Evolutionary conservation across 2,329 filamentous ascomycete genomes (phyloP).

Genomic region (Alternaria longipes): DNA sequence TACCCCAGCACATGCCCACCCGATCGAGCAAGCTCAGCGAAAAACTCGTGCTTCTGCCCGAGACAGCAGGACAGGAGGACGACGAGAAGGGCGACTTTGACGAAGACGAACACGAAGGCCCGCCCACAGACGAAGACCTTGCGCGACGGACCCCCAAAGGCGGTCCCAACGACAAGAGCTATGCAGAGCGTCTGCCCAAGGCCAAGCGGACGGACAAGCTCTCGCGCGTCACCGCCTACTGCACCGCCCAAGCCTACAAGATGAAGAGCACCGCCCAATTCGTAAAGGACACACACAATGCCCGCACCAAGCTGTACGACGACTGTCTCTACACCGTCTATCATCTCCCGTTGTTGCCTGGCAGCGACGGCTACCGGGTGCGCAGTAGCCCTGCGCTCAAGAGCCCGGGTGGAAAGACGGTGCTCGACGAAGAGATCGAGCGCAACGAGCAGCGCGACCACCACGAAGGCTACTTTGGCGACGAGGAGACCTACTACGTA

Average conservation of each 20-base stretch:
- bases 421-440: slow-evolving; percentile 95
- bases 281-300: slow-evolving; percentile 84
- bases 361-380: slow-evolving; percentile 85
- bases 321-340: slow-evolving; percentile 97
- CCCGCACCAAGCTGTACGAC: slow-evolving; percentile 95
- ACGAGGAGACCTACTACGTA: slow-evolving; percentile 67
- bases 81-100: slow-evolving; percentile 63
- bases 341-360: slow-evolving; percentile 86
- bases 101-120: slow-evolving; percentile 65
- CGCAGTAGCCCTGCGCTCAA: slow-evolving; percentile 91
- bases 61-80: slow-evolving; percentile 70
- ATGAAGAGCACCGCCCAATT: slow-evolving; percentile 89
- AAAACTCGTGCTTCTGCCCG: slow-evolving; percentile 93
- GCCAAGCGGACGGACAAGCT: slow-evolving; percentile 85
- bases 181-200: slow-evolving; percentile 92
- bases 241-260: slow-evolving; percentile 93
- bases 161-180: slow-evolving; percentile 79
- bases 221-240: slow-evolving; percentile 92
- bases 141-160: slow-evolving; percentile 70
- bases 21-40: slow-evolving; percentile 94
- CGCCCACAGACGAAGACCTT: slow-evolving; percentile 73
- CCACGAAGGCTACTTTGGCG: slow-evolving; percentile 88
- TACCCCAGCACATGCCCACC: slow-evolving; percentile 74
- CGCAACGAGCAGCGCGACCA: slow-evolving; percentile 88
- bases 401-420: slow-evolving; percentile 89